These are phyloP conservation scores for Colletotrichum paranaense DNA, from an alignment of 2,329 filamentous ascomycete genomes.

Conservation along the genomic window DNA sequence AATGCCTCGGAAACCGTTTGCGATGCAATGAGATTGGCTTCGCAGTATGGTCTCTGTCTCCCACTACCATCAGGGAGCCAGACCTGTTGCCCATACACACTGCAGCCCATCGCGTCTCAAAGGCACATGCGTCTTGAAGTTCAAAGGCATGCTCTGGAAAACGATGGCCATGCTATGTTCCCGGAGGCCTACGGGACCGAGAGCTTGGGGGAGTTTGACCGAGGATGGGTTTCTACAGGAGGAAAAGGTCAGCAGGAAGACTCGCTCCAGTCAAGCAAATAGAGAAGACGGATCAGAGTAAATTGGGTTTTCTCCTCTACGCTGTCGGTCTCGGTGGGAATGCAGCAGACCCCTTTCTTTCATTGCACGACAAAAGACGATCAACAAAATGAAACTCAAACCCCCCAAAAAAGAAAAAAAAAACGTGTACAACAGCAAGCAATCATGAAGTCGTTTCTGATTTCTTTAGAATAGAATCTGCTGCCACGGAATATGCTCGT, in stretches of 20 bases:
- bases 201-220: neutral
- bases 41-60: neutral
- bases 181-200: neutral
- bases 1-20: neutral
- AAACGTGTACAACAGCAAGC: constrained; percentile 25
- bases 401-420: neutral
- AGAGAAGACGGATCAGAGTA: neutral
- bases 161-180: neutral
- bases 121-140: neutral
- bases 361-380: neutral
- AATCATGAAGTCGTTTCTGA: neutral
- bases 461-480: constrained; percentile 21
- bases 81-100: neutral
- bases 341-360: constrained; percentile 5
- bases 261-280: neutral
- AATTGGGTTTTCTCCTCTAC: neutral
- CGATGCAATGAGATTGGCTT: neutral
- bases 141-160: neutral
- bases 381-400: neutral
- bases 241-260: neutral
- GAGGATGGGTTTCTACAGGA: neutral
- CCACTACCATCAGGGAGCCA: neutral
- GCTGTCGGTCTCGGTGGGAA: constrained; percentile 11
- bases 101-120: neutral
- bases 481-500: neutral